A percentile compares a stretch with the other conserved stretches of the same genome.
Conservation (phyloP, 192 early-diverging fungal genomes). For the Diversispora epigaea region DNA sequence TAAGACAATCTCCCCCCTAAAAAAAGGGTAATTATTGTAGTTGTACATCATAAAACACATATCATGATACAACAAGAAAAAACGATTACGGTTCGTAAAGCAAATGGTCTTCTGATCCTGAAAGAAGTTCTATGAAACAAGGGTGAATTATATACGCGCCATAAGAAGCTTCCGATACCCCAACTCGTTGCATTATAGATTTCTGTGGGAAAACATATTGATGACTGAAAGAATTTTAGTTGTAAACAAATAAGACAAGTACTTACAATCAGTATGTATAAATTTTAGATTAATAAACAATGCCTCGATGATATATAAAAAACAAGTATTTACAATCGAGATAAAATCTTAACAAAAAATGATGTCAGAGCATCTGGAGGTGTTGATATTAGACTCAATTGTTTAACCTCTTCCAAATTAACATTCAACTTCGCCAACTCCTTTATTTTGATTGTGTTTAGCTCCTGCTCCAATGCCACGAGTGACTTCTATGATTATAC, state of each 20-base stretch:
- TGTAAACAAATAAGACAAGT: too few relatives aligned
- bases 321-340: constrained; percentile 23
- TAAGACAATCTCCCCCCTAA: constrained; percentile 11
- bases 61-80: background rate
- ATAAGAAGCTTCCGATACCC: constrained; percentile 22
- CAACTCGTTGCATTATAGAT: constrained; percentile 28
- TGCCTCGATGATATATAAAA: constrained; percentile 20
- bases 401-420: constrained; percentile 20
- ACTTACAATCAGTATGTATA: too few relatives aligned
- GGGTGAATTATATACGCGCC: constrained; percentile 25
- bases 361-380: constrained; percentile 2
- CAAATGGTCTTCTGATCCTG: constrained; percentile 11
- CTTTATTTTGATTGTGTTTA: constrained; percentile 30
- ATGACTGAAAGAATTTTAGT: constrained; percentile 24
- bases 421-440: constrained; percentile 22
- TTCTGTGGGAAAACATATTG: constrained; percentile 19
- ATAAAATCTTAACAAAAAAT: constrained; percentile 23
- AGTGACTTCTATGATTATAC: constrained; percentile 27
- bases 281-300: too few relatives aligned
- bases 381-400: constrained; percentile 13
- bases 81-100: constrained; percentile 7
- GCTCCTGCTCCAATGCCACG: background rate
- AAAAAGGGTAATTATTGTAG: background rate
- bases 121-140: constrained; percentile 27
- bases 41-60: background rate